These are phyloP conservation scores for Lasiodiplodia sp. DNA, from an alignment of 2,329 filamentous ascomycete genomes.

Conservation along the genomic window DNA sequence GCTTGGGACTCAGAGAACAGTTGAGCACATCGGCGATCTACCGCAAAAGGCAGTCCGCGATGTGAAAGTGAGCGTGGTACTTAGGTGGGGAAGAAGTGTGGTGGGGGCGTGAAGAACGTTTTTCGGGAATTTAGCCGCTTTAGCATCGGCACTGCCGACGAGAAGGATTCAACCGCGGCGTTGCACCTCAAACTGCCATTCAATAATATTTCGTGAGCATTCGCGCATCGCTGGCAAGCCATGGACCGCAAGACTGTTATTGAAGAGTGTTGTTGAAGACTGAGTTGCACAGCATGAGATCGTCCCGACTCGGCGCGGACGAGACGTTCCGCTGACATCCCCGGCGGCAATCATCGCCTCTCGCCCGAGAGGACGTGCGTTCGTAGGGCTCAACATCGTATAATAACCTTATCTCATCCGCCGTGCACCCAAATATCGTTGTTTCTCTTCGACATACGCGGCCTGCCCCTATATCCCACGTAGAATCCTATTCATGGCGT, in stretches of 20 bases:
- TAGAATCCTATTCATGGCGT: not conserved
- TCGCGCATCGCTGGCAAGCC: not conserved
- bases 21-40: slow-evolving; percentile 2
- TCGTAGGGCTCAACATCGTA: slow-evolving; percentile 7
- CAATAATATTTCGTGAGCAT: not conserved
- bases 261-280: not conserved
- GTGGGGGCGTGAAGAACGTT: not conserved
- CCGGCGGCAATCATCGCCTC: slow-evolving; percentile 15
- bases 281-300: too few relatives aligned
- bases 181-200: not conserved
- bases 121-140: slow-evolving; percentile 5
- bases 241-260: not conserved
- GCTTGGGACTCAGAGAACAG: not conserved
- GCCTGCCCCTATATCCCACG: not conserved
- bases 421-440: not conserved
- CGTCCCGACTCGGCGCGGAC: too few relatives aligned
- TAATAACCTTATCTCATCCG: slow-evolving; percentile 19
- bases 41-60: slow-evolving; percentile 12
- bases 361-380: slow-evolving; percentile 18
- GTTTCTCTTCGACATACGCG: not conserved
- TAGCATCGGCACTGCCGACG: not conserved
- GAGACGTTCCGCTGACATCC: not conserved
- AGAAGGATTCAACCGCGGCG: not conserved
- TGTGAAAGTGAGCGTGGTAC: not conserved
- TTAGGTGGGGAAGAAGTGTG: not conserved